Base-by-base conservation (phyloP, 1,284 basidiomycete species). In the Amylostereum chailletii region DNA sequence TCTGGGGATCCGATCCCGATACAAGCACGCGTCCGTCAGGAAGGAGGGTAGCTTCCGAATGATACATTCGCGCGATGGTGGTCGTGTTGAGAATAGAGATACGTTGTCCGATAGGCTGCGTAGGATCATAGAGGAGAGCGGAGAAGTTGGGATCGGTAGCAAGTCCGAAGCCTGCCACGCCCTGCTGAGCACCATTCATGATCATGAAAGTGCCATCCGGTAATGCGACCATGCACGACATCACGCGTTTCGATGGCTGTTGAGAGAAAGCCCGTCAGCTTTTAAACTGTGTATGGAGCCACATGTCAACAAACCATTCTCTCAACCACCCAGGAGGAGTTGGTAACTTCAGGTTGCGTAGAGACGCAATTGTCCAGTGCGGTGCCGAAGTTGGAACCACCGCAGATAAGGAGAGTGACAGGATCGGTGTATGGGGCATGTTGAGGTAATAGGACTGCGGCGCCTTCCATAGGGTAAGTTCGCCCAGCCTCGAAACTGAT, bases 11-110 rank as follows among this genome's bases (percentile, higher is more conserved):
- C 9, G 81, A 82, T 0, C 89, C 89, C 2, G 84, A 84, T 40
- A 90, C 69, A 46, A 87, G 69, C 26, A 90, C 74, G 7, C 81
- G 76, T 8, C 83, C 86, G 55, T 86, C 83, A 3, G 78, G 77
- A 34, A 86, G 72, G 5, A 87, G 72, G 19, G 48, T 67, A 2
- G 82, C 80, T 60, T 87, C 86, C 0, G 83, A 86, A 60, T 94
- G 90, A 58, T 94, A 94, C 60, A 94, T 60, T 26, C 91, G 81
- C 8, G 89, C 80, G 38, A 90, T 83, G 50, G 80, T 84, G 10
- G 86, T 90, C n/a, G 63, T 74, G 62, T 74, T 68, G 55, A 83
- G 71, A 67, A 86, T 75, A 52, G 86, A 80, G 56, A 83, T 70
- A 52, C 88, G 79, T 47, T 77, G 74, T n/a, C 72, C 69, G 33